Base-by-base conservation (phyloP, 176 grass and related monocot species). In the Oryza brachyantha region DNA sequence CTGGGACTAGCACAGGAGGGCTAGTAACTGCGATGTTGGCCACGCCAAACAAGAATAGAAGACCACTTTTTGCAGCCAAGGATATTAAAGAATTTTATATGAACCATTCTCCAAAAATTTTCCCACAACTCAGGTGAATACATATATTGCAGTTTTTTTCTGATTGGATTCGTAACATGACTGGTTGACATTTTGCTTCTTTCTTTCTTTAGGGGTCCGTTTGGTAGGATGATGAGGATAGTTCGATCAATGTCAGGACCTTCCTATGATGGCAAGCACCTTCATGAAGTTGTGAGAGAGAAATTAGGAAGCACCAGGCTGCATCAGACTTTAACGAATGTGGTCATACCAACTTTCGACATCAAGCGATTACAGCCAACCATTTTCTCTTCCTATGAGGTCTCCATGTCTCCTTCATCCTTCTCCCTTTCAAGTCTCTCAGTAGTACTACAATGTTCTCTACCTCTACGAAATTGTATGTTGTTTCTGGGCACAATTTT, bases 1-100 rank as follows among this genome's bases (percentile, higher is more conserved):
- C 94, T 62, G 94, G 94, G 27, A 97, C 91, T 3, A 97, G 94
- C 79, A 97, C 94, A 80, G 91, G 94, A 32, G 91, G 89, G 1
- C 82, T 97, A 38, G 83, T 97, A 48, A 90, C 89, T 54, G 72
- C 91, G 4, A 92, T 97, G 94, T 58, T 97, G 62, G 48, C 87
- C 22, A 77, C 91, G 46, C 91, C 94, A 32, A 74, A 90, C 68
- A 37, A 75, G 17, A 80, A 88, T 50, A 86, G 78, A 31, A 90
- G 77, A 43, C 91, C 94, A 69, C 89, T 88, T 66, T 97, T 92
- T 83, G 76, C 87, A 0, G 91, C 89, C 62, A 94, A 94, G 82
- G 94, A 97, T 84, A 86, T 97, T 73, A 70, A 88, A 67, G 78
- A 60, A 29, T 94, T 97, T 73, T 97, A 92, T 86, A 48, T 86